Conservation (phyloP, 1,284 basidiomycete species). For the Chalciporus sp. region DNA sequence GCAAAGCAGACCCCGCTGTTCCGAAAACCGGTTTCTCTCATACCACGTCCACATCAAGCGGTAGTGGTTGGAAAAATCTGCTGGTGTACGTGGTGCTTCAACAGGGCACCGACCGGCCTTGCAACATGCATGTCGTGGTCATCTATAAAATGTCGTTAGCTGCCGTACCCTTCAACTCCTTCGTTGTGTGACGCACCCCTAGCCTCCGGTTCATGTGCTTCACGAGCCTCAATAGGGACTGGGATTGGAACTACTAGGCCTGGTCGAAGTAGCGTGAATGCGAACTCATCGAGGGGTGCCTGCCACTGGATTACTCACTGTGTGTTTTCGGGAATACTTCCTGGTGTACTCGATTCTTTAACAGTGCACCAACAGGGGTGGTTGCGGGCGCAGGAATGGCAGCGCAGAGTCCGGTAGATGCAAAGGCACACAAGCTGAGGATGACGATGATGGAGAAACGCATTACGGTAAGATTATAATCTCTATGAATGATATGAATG, state of each 20-base stretch:
- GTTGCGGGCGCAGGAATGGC: not conserved
- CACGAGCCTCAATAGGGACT: not conserved
- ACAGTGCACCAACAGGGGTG: slow-evolving; percentile 11
- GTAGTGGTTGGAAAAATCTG: not conserved
- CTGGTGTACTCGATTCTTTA: slow-evolving; percentile 26
- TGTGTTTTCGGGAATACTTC: slow-evolving; percentile 15
- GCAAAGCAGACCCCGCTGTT: too few species aligned
- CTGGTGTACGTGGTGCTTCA: not conserved
- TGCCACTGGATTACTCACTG: slow-evolving; percentile 7
- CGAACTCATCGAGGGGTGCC: slow-evolving; percentile 4
- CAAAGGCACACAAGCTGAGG: slow-evolving; percentile 15
- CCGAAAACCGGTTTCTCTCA: too few species aligned
- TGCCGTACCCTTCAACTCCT: too few species aligned
- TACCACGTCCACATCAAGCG: not conserved
- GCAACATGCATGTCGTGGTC: not conserved
- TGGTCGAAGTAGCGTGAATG: not conserved
- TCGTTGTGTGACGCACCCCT: not conserved
- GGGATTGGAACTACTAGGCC: not conserved
- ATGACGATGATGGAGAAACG: slow-evolving; percentile 6
- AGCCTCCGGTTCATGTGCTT: not conserved
- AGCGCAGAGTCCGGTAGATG: slow-evolving; percentile 14
- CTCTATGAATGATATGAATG: slow-evolving; percentile 1
- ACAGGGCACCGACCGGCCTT: not conserved
- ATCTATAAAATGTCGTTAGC: not conserved
- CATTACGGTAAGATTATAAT: slow-evolving; percentile 15